Conservation (phyloP, 1,139 yeast species). For the Debaryomyces sp. region DNA sequence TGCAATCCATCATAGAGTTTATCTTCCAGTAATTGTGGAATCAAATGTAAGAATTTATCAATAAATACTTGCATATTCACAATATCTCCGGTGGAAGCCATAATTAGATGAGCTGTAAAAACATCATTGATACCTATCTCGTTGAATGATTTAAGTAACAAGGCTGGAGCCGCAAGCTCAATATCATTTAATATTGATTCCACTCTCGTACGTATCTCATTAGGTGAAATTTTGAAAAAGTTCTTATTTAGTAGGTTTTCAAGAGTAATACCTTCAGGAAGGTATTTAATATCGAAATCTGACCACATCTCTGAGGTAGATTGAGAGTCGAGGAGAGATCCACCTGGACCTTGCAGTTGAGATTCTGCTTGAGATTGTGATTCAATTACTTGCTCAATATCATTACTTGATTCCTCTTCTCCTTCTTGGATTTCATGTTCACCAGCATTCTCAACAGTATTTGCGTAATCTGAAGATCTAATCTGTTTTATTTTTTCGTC, state of each 20-base stretch:
- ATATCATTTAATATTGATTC: constrained; percentile 8
- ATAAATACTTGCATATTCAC: constrained; percentile 16
- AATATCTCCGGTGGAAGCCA: constrained; percentile 26
- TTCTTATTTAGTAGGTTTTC: constrained; percentile 16
- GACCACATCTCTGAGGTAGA: neutral
- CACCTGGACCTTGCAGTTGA: neutral
- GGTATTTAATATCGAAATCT: constrained; percentile 12
- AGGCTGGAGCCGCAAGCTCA: constrained; percentile 11
- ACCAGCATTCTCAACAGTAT: constrained; percentile 17
- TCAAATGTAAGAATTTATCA: constrained; percentile 10
- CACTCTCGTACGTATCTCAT: constrained; percentile 4
- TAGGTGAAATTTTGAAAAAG: constrained; percentile 12
- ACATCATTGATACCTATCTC: constrained; percentile 27
- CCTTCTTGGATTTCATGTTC: constrained; percentile 11
- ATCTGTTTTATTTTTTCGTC: constrained; percentile 46
- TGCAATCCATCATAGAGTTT: constrained; percentile 14
- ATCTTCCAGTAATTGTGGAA: constrained; percentile 10
- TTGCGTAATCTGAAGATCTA: constrained; percentile 39
- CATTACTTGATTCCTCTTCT: neutral
- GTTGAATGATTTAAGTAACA: constrained; percentile 19
- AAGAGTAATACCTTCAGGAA: constrained; percentile 11
- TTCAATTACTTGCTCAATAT: neutral
- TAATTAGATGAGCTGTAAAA: constrained; percentile 32
- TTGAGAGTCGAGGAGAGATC: neutral
- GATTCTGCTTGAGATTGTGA: neutral